Evolutionary conservation across 306 rosid species (phyloP).

Genomic region (Datisca glomerata): DNA sequence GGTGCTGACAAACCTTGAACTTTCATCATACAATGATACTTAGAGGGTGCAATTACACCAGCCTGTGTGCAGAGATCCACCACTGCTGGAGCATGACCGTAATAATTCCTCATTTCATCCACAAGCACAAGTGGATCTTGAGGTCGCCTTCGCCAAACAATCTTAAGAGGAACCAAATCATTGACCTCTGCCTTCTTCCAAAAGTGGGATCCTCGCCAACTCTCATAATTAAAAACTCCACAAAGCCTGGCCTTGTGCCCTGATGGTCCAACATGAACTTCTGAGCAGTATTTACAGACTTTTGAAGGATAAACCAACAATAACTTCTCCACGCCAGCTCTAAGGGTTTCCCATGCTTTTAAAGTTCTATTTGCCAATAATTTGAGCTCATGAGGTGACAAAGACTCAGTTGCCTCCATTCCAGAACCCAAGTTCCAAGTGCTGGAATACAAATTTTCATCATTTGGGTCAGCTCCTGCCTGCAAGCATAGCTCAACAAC

Average conservation of each 20-base stretch:
- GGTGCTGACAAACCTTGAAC: slow-evolving; percentile 48
- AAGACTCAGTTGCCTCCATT: slow-evolving; percentile 18
- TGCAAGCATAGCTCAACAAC: slow-evolving; percentile 83
- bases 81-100: slow-evolving; percentile 70
- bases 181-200: slow-evolving; percentile 70
- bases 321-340: slow-evolving; percentile 61
- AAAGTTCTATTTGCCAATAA: slow-evolving; percentile 43
- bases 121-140: slow-evolving; percentile 76
- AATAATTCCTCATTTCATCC: slow-evolving; percentile 48
- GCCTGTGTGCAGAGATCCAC: slow-evolving; percentile 64
- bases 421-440: slow-evolving; percentile 18
- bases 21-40: slow-evolving; percentile 67
- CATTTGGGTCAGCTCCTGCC: slow-evolving; percentile 48
- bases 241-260: slow-evolving; percentile 81
- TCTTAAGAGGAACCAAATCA: slow-evolving; percentile 70
- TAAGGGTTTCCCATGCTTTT: slow-evolving; percentile 62
- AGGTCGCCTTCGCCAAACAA: slow-evolving; percentile 57
- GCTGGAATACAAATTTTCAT: slow-evolving; percentile 18
- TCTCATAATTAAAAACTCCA: slow-evolving; percentile 74
- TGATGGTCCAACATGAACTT: slow-evolving; percentile 84
- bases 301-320: slow-evolving; percentile 64
- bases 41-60: slow-evolving; percentile 45
- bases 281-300: slow-evolving; percentile 75
- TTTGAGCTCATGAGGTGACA: slow-evolving; percentile 32
- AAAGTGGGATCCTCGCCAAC: slow-evolving; percentile 66